Conservation (phyloP, 768 basidiomycete species). For the Russula ochroleuca region DNA sequence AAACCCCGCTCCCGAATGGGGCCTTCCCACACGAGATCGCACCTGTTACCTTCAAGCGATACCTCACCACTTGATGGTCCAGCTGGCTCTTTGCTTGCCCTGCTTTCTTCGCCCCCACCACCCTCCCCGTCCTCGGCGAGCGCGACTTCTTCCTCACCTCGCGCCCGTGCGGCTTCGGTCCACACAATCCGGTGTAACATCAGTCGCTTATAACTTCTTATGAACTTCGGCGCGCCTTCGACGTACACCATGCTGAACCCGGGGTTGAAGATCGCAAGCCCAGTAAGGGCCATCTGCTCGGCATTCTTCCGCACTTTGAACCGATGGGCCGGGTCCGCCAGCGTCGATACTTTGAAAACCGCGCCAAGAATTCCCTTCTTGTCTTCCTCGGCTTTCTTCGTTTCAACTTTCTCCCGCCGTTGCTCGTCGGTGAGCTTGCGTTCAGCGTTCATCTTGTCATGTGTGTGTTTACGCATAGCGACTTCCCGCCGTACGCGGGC, state of each 20-base stretch:
- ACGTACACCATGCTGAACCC: conserved; percentile 88
- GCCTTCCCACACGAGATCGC: conserved; percentile 93
- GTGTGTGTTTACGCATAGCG: conserved; percentile 78
- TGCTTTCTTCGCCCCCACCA: conserved; percentile 37
- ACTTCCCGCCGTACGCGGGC: conserved; percentile 93
- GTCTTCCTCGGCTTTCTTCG: conserved; percentile 83
- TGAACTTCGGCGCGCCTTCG: conserved; percentile 82
- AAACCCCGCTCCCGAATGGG: conserved; percentile 78
- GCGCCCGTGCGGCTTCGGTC: conserved; percentile 85
- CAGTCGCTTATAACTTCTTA: conserved; percentile 82
- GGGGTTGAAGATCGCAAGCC: conserved; percentile 87
- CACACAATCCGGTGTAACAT: conserved; percentile 87
- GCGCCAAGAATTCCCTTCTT: conserved; percentile 77
- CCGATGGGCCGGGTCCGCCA: conserved; percentile 88
- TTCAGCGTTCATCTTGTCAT: conserved; percentile 91
- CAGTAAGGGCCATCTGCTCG: conserved; percentile 82
- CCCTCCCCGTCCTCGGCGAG: conserved; percentile 48
- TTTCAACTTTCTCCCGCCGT: conserved; percentile 78
- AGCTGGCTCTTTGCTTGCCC: conserved; percentile 35
- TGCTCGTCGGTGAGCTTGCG: conserved; percentile 92
- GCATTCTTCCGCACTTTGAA: conserved; percentile 98
- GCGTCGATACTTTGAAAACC: conserved; percentile 85
- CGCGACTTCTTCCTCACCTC: conserved; percentile 69
- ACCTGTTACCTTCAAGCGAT: conserved; percentile 82
- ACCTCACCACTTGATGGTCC: conserved; percentile 34